Conservation (phyloP, 2,329 filamentous ascomycete species). For the Talaromyces sp. region DNA sequence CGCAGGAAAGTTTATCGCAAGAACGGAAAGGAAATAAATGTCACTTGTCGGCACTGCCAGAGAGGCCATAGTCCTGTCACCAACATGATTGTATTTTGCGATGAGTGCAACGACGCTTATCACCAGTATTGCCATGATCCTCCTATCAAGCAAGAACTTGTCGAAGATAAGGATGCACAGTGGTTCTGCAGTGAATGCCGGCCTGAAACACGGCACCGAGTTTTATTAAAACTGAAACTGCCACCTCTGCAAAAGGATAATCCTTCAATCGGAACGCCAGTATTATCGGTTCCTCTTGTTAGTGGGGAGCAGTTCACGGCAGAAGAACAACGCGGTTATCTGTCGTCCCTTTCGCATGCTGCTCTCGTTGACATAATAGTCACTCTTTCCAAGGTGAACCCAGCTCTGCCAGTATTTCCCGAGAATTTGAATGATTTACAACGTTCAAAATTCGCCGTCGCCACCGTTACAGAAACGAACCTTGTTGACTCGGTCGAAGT, state of each 20-base stretch:
- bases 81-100: constrained; percentile 83
- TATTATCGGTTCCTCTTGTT: constrained; percentile 22
- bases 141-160: constrained; percentile 65
- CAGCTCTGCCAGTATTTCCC: constrained; percentile 64
- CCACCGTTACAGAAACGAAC: constrained; percentile 14
- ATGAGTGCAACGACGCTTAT: constrained; percentile 74
- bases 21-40: constrained; percentile 36
- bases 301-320: constrained; percentile 28
- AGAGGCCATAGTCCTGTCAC: constrained; percentile 66
- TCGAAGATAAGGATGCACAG: constrained; percentile 62
- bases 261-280: background rate
- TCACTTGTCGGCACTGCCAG: constrained; percentile 68
- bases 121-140: constrained; percentile 80
- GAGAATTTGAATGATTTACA: constrained; percentile 29
- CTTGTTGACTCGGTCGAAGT: background rate
- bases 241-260: background rate
- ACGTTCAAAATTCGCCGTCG: constrained; percentile 26
- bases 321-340: constrained; percentile 59
- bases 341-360: constrained; percentile 58
- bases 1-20: constrained; percentile 53
- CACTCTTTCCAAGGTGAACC: constrained; percentile 58
- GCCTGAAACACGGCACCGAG: constrained; percentile 35
- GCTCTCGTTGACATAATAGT: constrained; percentile 64
- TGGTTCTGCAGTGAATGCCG: constrained; percentile 69
- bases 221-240: constrained; percentile 20